Evolutionary conservation across 805 yeast genomes (phyloP).

Genomic region (Lipomyces sp.): DNA sequence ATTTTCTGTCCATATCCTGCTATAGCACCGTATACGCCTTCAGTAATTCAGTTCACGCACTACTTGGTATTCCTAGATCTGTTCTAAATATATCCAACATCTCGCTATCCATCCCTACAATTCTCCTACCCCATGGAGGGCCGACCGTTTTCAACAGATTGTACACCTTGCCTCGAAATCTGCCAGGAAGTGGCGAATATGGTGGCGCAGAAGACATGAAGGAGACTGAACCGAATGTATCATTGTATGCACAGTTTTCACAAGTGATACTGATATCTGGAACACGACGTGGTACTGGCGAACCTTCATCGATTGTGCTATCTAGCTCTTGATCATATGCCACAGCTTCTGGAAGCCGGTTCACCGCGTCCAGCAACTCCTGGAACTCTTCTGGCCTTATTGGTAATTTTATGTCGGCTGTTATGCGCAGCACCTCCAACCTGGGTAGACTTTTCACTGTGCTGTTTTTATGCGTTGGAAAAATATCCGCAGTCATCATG

Average conservation of each 20-base stretch:
- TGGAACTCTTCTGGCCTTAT: conserved; percentile 3
- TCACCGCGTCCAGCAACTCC: conserved; percentile 20
- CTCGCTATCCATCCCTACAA: conserved; percentile 15
- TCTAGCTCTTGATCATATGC: neutral
- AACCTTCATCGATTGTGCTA: neutral
- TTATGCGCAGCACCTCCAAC: conserved; percentile 17
- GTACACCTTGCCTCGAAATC: conserved; percentile 16
- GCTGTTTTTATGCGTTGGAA: conserved; percentile 19
- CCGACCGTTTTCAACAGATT: conserved; percentile 26
- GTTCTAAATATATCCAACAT: conserved; percentile 16
- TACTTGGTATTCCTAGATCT: conserved; percentile 19
- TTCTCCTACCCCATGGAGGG: conserved; percentile 17
- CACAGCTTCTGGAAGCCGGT: conserved; percentile 17
- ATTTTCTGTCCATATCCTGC: neutral
- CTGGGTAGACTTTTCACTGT: conserved; percentile 16
- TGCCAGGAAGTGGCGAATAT: conserved; percentile 18
- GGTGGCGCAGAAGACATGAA: conserved; percentile 8
- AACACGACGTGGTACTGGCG: neutral
- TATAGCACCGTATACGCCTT: neutral
- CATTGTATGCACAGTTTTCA: conserved; percentile 20
- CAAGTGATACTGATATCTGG: conserved; percentile 17
- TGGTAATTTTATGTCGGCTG: conserved; percentile 26
- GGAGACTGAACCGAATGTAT: conserved; percentile 15
- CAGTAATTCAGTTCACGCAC: neutral
- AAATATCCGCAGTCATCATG: conserved; percentile 21